Evolutionary conservation across 768 basidiomycete species (phyloP).

Genomic region (Cystobasidium onofrii): DNA sequence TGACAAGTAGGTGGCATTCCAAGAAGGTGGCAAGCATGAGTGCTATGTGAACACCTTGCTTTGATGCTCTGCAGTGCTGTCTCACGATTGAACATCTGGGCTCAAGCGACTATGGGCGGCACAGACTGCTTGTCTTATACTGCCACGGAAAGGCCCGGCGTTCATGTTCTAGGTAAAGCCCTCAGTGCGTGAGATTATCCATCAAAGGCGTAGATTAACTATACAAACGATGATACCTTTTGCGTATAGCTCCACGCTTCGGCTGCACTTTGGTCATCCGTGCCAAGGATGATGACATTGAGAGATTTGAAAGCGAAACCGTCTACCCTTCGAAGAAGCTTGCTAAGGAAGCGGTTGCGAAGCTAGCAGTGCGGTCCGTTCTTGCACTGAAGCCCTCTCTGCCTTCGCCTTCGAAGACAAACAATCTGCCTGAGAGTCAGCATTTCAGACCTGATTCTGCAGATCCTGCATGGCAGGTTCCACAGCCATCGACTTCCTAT

Average conservation of each 20-base stretch:
- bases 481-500: neutral
- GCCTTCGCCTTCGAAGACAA: neutral
- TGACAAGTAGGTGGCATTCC: neutral
- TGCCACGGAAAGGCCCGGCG: neutral
- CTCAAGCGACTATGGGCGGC: neutral
- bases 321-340: constrained; percentile 19
- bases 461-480: neutral
- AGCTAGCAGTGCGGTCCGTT: neutral
- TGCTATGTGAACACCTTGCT: neutral
- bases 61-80: neutral
- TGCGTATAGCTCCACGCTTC: neutral
- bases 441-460: neutral
- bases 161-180: too few relatives aligned
- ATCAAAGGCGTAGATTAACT: too few relatives aligned
- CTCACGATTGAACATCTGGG: neutral
- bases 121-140: neutral
- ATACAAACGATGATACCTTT: neutral
- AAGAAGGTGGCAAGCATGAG: too few relatives aligned
- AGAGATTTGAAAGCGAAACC: neutral
- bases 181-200: too few relatives aligned
- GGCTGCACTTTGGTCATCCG: neutral
- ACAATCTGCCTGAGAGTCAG: neutral
- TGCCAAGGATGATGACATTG: neutral
- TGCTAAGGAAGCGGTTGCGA: constrained; percentile 24
- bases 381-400: constrained; percentile 4